A percentile compares a stretch with the other conserved stretches of the same genome.
These are phyloP conservation scores for Yamagishiella unicocca DNA, from an alignment of 139 green algal species.

Conservation along the genomic window DNA sequence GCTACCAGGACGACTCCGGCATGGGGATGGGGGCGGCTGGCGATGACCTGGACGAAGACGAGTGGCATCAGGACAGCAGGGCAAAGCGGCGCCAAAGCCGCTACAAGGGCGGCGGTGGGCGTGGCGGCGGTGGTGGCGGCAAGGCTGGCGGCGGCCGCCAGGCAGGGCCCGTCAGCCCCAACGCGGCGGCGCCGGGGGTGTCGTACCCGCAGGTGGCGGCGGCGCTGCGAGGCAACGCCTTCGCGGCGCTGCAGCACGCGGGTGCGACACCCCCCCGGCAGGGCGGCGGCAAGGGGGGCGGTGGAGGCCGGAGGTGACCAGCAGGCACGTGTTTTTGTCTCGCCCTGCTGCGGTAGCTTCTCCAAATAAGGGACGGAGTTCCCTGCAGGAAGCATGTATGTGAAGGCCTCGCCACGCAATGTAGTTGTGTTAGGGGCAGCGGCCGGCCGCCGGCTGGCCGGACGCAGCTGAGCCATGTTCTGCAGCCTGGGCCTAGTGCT, in stretches of 20 bases:
- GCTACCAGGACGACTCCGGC: background rate
- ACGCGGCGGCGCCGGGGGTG: background rate
- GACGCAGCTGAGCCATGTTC: no score
- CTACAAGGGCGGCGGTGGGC: background rate
- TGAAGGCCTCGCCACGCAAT: no score
- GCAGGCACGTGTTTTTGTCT: no score
- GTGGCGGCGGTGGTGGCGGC: background rate
- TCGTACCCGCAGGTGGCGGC: slow-evolving; percentile 4
- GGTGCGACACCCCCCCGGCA: slow-evolving; percentile 3
- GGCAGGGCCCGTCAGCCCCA: background rate
- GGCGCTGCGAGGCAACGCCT: background rate
- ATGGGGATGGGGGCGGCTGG: background rate
- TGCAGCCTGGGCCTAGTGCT: no score
- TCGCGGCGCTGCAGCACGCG: background rate
- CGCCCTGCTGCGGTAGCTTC: no score
- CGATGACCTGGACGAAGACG: background rate
- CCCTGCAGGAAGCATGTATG: no score
- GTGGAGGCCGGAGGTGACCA: background rate
- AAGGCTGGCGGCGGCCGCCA: no score
- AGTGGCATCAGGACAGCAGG: background rate
- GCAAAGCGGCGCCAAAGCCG: background rate
- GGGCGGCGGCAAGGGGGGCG: background rate
- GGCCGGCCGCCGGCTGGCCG: no score
- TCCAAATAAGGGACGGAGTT: no score
- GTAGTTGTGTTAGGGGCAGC: no score